Evolutionary conservation across 305 asterid genomes (phyloP).

Genomic region (Fraxinus baroniana): DNA sequence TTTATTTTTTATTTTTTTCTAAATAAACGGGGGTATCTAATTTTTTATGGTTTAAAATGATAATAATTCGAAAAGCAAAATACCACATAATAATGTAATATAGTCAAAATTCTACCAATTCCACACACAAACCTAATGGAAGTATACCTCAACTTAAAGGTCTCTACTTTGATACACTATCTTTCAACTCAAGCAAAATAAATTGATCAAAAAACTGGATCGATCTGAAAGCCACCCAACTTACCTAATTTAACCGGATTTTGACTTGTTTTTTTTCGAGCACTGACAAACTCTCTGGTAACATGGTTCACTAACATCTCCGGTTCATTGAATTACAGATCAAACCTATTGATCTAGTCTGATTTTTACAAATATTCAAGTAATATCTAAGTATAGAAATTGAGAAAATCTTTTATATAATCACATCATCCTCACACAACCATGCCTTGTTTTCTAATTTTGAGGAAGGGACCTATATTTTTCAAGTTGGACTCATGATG

Average conservation of each 20-base stretch:
- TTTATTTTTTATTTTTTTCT: too few species aligned
- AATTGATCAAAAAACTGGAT: too few species aligned
- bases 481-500: background rate
- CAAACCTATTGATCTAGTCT: too few species aligned
- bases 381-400: too few species aligned
- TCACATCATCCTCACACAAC: background rate
- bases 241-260: too few species aligned
- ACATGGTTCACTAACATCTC: too few species aligned
- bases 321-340: too few species aligned
- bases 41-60: background rate
- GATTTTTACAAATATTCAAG: too few species aligned
- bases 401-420: background rate
- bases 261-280: background rate
- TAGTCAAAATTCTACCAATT: background rate
- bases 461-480: background rate
- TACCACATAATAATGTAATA: background rate
- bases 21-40: background rate
- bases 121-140: background rate
- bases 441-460: background rate
- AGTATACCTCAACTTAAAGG: background rate
- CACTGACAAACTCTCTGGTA: too few species aligned
- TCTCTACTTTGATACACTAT: background rate
- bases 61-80: background rate
- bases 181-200: background rate
- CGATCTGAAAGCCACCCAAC: too few species aligned